A percentile compares a stretch with the other conserved stretches of the same genome.
Conservation (phyloP, 305 asterid species). For the Petunia hybrid region DNA sequence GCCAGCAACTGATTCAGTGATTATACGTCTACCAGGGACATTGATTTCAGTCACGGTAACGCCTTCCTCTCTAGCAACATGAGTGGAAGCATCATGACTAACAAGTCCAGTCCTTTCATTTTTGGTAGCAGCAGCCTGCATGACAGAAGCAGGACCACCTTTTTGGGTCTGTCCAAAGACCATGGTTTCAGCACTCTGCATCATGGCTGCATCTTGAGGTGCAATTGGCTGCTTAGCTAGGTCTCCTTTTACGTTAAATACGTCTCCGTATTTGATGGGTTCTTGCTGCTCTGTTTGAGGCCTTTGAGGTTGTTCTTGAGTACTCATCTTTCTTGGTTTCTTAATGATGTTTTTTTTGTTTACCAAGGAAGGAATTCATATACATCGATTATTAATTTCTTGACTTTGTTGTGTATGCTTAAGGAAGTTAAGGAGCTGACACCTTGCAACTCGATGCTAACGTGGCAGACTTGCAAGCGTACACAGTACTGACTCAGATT, state of each 20-base stretch:
- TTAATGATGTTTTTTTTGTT: no score
- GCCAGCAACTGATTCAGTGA: conserved; percentile 70
- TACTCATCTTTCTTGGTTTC: conserved; percentile 46
- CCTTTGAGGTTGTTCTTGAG: not conserved
- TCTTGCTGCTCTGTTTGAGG: conserved; percentile 43
- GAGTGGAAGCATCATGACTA: conserved; percentile 44
- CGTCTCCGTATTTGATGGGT: conserved; percentile 59
- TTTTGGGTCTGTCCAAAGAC: conserved; percentile 50
- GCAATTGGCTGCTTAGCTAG: conserved; percentile 57
- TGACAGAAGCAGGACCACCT: conserved; percentile 51
- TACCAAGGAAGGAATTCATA: not conserved
- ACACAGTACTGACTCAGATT: not conserved
- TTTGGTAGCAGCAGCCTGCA: conserved; percentile 63
- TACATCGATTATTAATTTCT: not conserved
- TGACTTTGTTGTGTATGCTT: not conserved
- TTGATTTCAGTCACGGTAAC: conserved; percentile 56
- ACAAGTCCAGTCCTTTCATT: conserved; percentile 57
- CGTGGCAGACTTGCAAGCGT: not conserved
- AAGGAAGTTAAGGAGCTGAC: not conserved
- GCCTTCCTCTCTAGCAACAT: conserved; percentile 44
- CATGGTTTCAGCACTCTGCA: conserved; percentile 54
- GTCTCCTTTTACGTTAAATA: conserved; percentile 57
- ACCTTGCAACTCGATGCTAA: not conserved
- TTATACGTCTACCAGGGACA: conserved; percentile 50
- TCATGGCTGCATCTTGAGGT: conserved; percentile 63